These are phyloP conservation scores for Mucor velutinosus DNA, from an alignment of 371 early-diverging fungal species.

Conservation along the genomic window DNA sequence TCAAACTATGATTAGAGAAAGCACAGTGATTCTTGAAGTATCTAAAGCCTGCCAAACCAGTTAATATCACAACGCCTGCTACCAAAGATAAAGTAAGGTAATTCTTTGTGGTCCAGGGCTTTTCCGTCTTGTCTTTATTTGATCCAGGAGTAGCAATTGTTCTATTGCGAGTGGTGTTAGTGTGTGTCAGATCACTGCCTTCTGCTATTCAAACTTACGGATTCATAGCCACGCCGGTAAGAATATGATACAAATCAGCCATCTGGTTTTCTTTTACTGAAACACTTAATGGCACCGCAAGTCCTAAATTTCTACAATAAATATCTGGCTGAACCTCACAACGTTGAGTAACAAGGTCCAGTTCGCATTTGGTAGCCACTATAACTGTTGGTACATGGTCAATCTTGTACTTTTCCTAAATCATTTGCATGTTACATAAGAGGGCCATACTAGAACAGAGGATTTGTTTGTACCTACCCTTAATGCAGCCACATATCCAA, in stretches of 20 bases:
- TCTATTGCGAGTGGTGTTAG: constrained; percentile 10
- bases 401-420: constrained; percentile 78
- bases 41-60: constrained; percentile 46
- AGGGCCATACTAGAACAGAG: not conserved
- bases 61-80: constrained; percentile 44
- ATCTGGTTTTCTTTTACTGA: constrained; percentile 84
- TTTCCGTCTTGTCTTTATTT: constrained; percentile 39
- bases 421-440: no score
- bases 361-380: constrained; percentile 93
- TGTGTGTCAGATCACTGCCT: not conserved
- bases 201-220: constrained; percentile 54
- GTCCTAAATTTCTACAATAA: constrained; percentile 84
- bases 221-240: constrained; percentile 87
- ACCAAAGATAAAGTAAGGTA: constrained; percentile 44
- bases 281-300: constrained; percentile 86
- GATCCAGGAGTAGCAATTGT: constrained; percentile 51
- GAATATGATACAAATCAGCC: constrained; percentile 85
- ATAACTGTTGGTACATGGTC: constrained; percentile 86
- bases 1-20: constrained; percentile 12
- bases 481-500: constrained; percentile 85
- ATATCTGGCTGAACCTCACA: constrained; percentile 86
- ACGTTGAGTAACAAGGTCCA: constrained; percentile 80
- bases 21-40: constrained; percentile 39
- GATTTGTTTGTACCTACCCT: constrained; percentile 54
- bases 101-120: constrained; percentile 40